Percentiles rank a stretch among this genome's conserved stretches.
These are phyloP conservation scores for Guillardia theta DNA, from an alignment of 78 protist species.

Conservation along the genomic window DNA sequence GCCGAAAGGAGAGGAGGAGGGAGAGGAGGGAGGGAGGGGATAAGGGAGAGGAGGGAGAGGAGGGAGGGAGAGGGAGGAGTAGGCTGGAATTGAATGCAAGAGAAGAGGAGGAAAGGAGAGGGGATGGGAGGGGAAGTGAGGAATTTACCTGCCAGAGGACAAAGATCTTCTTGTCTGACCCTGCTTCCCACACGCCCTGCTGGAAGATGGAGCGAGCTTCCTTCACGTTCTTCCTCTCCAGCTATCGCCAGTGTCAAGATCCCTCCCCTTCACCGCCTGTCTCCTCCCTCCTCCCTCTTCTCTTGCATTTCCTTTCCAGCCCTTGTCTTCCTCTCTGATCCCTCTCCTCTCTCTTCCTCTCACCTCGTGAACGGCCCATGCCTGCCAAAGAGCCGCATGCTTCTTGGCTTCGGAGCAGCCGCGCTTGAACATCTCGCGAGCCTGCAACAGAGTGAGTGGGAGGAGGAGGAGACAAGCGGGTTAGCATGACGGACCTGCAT, in stretches of 20 bases:
- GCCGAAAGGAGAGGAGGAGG: not conserved
- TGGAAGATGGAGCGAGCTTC: not conserved
- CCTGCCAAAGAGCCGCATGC: not conserved
- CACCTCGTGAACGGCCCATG: not conserved
- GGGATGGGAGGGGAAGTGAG: not conserved
- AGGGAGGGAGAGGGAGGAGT: not conserved
- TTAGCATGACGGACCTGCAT: too few species aligned
- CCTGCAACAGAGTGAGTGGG: too few species aligned
- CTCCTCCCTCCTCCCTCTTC: too few species aligned
- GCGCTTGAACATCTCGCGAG: not conserved
- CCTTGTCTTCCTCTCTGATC: too few species aligned
- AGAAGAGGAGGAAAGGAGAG: not conserved
- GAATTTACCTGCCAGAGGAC: not conserved
- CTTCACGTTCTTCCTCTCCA: not conserved
- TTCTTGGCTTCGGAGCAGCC: not conserved
- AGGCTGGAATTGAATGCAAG: too few species aligned
- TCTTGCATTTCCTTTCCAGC: too few species aligned
- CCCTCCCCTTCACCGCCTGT: too few species aligned
- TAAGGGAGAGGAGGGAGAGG: not conserved
- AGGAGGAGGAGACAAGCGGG: too few species aligned
- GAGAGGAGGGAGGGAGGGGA: not conserved
- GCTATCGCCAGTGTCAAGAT: too few species aligned
- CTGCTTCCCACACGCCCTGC: slow-evolving; percentile 14
- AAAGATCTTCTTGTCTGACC: not conserved
- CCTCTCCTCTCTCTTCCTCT: too few species aligned